Evolutionary conservation across 805 yeast species (phyloP), one percentile per base, ranked within the genome.

Genomic region (Ogataea sp.): DNA sequence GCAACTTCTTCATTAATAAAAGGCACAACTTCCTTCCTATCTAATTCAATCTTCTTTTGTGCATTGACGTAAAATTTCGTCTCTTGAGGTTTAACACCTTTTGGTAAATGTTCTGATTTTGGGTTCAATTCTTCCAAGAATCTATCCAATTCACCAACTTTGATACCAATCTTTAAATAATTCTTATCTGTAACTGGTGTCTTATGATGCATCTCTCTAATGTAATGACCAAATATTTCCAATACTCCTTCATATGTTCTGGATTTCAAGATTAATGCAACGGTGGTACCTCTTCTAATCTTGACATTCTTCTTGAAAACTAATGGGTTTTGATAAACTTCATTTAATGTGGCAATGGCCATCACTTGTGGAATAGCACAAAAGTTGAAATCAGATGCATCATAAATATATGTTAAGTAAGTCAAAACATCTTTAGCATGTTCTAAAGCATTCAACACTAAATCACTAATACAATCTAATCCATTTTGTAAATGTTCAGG

Each of bases 321-420:
- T 3, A 65, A 54, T 3, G 82, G 80, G 64, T 93, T 93, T 56
- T 83, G 79, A 71, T 83, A 89, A 26, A 93, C 83, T 38, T 80
- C 68, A 18, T 90, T 87, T 50, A 93, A 71, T 1, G 97, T 87
- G 14, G 98, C 97, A 59, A 93, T 83, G 28, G 97, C 96, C 98
- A 93, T 93, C 16, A 90, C 97, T 65, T 93, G 99, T 16, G 99
- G 99, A 56, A 93, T 93, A 10, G 97, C 86, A 67, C 97, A 89
- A 68, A 93, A 93, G 51, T 80, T 83, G 68, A 87, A 93, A 37
- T 81, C 65, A 1, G 95, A 77, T 43, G 82, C 84, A 56, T 93
- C 98, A 43, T 73, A 73, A 37, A 93, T 74, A 44, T 79, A 68
- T 15, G 90, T 73, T 41, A 93, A 69, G 58, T 84, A 93, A 38